Conservation (phyloP, 805 yeast genomes). For the Wickerhamomyces chambardii region DNA sequence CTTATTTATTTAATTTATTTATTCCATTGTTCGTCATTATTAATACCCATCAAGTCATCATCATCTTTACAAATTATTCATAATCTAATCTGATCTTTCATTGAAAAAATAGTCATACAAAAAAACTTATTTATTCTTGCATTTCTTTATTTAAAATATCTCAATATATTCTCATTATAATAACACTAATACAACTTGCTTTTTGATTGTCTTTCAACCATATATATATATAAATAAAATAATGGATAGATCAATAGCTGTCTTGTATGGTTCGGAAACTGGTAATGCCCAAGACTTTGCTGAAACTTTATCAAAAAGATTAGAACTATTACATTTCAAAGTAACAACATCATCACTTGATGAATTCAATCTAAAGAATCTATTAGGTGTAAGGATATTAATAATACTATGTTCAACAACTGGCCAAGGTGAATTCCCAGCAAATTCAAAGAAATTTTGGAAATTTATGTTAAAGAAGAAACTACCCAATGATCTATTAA, state of each 20-base stretch:
- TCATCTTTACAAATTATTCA: too few species aligned
- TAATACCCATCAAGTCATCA: too few species aligned
- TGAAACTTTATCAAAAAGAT: slow-evolving; percentile 41
- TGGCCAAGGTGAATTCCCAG: slow-evolving; percentile 92
- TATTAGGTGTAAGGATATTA: slow-evolving; percentile 38
- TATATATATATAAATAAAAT: background rate
- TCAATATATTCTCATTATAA: too few species aligned
- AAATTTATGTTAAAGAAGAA: slow-evolving; percentile 57
- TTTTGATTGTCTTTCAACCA: background rate
- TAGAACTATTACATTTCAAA: slow-evolving; percentile 43
- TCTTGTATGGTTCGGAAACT: slow-evolving; percentile 87
- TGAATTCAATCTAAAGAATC: slow-evolving; percentile 44
- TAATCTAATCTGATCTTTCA: too few species aligned
- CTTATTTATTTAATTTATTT: too few species aligned
- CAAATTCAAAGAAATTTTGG: slow-evolving; percentile 71
- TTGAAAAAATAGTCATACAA: too few species aligned
- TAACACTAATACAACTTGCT: too few species aligned
- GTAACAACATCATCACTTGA: slow-evolving; percentile 47
- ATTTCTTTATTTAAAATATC: too few species aligned
- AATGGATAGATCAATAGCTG: slow-evolving; percentile 31
- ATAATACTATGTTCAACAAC: slow-evolving; percentile 77
- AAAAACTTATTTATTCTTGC: too few species aligned
- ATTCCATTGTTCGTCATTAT: too few species aligned
- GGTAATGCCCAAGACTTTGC: slow-evolving; percentile 90
- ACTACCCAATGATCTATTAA: slow-evolving; percentile 51